phyloP scores from a whole-genome alignment of 2,329 filamentous ascomycete species.

The Aureobasidium sp. region DNA sequence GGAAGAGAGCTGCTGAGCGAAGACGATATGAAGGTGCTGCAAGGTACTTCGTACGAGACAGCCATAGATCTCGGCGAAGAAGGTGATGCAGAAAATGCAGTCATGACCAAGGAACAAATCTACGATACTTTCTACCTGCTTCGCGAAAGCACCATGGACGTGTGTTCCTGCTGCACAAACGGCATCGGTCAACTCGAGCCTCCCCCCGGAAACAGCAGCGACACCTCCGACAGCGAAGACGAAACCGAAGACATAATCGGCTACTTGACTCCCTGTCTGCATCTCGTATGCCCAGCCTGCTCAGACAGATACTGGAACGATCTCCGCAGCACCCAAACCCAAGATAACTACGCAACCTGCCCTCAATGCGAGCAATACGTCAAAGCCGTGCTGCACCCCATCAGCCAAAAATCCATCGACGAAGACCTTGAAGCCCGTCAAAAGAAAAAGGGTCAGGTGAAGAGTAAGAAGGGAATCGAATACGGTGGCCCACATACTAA shows the following conservation, averaged over 20 bases:
- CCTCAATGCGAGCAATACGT: conserved; percentile 59
- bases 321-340: conserved; percentile 31
- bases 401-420: conserved; percentile 50
- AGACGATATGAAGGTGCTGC: conserved; percentile 69
- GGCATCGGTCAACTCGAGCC: conserved; percentile 51
- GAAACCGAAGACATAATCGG: conserved; percentile 56
- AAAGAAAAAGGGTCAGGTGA: conserved; percentile 24
- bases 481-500: conserved; percentile 90
- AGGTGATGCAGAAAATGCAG: conserved; percentile 48
- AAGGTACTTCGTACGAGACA: conserved; percentile 60
- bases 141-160: conserved; percentile 69
- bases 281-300: conserved; percentile 72
- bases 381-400: conserved; percentile 55
- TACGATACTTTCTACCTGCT: conserved; percentile 81
- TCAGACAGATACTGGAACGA: conserved; percentile 51
- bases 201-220: conserved; percentile 32
- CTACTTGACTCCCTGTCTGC: conserved; percentile 78
- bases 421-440: conserved; percentile 44
- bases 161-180: conserved; percentile 61
- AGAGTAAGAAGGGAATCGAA: conserved; percentile 51
- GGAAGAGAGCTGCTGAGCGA: conserved; percentile 84
- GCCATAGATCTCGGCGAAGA: conserved; percentile 86
- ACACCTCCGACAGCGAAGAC: conserved; percentile 33
- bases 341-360: conserved; percentile 49
- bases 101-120: conserved; percentile 60